These are phyloP conservation scores for Andrographis paniculata DNA, from an alignment of 305 asterid genomes.

Conservation along the genomic window DNA sequence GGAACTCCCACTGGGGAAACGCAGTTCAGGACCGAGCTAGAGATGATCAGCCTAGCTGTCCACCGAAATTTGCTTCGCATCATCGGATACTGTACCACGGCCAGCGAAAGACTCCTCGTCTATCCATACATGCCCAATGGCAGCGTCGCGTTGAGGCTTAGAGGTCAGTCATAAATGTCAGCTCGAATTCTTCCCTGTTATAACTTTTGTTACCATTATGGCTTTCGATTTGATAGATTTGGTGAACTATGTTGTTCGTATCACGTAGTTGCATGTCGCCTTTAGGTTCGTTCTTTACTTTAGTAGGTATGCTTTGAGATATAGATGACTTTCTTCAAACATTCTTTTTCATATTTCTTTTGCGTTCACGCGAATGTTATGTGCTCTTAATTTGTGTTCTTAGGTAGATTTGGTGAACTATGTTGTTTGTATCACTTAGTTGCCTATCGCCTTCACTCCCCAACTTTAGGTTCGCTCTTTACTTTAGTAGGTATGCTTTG, in stretches of 20 bases:
- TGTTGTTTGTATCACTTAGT: no score
- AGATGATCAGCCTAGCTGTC: conserved; percentile 86
- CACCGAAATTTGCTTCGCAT: conserved; percentile 80
- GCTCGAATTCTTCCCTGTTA: no score
- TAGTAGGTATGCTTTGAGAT: neutral
- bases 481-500: conserved; percentile 12
- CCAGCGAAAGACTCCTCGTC: conserved; percentile 69
- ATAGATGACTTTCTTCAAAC: neutral
- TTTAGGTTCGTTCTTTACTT: conserved; percentile 12
- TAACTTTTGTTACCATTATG: no score
- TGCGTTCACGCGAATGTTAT: no score
- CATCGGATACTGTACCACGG: conserved; percentile 71
- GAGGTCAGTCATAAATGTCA: no score
- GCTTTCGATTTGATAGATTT: no score
- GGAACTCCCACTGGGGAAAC: conserved; percentile 74
- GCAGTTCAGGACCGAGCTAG: conserved; percentile 80
- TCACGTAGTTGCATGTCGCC: neutral
- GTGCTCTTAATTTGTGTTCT: no score
- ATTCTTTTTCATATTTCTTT: no score
- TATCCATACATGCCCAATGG: conserved; percentile 97
- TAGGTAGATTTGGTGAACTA: no score
- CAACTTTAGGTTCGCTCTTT: conserved; percentile 1
- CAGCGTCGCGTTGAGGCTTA: conserved; percentile 78
- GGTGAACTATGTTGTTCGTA: no score
- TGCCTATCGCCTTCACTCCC: neutral